Percentiles rank a stretch among this genome's conserved stretches.
Conservation (phyloP, 2,329 filamentous ascomycete genomes). For the Aspergillus quadricinctus region DNA sequence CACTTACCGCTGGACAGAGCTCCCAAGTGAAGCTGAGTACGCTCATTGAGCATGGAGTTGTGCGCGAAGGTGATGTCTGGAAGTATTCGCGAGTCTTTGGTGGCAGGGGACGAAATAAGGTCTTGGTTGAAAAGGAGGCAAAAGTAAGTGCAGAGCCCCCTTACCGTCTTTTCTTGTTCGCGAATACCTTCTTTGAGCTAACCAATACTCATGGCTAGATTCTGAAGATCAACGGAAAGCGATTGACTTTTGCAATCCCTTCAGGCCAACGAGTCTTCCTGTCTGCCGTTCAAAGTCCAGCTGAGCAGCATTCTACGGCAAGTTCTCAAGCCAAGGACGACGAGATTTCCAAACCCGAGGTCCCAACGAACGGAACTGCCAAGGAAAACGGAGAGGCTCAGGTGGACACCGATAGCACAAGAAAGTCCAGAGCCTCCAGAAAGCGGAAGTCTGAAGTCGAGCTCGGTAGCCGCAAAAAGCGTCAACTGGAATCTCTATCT, state of each 20-base stretch:
- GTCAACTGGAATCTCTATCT: background rate
- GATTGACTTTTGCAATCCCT: constrained; percentile 38
- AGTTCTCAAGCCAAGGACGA: background rate
- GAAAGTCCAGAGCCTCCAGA: constrained; percentile 3
- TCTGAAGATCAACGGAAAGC: constrained; percentile 26
- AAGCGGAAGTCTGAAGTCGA: constrained; percentile 15
- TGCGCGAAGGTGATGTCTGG: constrained; percentile 40
- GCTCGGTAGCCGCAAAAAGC: background rate
- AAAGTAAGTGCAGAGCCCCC: constrained; percentile 28
- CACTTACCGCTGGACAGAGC: constrained; percentile 39
- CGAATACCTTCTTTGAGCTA: background rate
- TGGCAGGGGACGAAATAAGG: constrained; percentile 16
- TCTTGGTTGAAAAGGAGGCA: constrained; percentile 41
- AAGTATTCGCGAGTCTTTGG: constrained; percentile 32
- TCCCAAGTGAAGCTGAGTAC: constrained; percentile 36
- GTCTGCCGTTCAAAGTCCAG: constrained; percentile 4
- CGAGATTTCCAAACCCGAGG: background rate
- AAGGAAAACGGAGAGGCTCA: background rate
- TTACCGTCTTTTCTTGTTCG: background rate
- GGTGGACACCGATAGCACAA: background rate
- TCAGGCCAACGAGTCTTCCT: constrained; percentile 35
- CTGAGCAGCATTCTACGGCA: background rate
- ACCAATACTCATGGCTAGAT: constrained; percentile 19
- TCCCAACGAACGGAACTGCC: background rate
- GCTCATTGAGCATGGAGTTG: constrained; percentile 32